Evolutionary conservation across 176 grass and related monocot genomes (phyloP).

Genomic region (Rhipidocladum racemiflorum): DNA sequence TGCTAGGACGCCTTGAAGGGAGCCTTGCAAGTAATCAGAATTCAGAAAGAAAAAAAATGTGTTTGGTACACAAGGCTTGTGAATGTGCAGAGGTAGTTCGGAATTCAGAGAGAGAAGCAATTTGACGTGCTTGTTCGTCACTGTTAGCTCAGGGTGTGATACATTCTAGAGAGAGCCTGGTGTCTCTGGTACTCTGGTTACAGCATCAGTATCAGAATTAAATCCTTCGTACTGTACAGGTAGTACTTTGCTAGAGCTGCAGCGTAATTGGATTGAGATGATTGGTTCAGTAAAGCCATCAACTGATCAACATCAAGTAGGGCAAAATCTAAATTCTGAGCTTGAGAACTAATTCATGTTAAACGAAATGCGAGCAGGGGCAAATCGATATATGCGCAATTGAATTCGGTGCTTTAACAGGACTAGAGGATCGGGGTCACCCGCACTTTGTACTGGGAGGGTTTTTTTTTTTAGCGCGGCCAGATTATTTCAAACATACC

Average conservation of each 20-base stretch:
- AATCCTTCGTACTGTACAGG: not conserved
- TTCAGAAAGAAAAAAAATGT: not conserved
- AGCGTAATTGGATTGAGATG: not conserved
- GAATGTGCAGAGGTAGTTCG: constrained; percentile 25
- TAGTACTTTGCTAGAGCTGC: not conserved
- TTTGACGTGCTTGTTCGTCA: not conserved
- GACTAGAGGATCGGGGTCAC: not conserved
- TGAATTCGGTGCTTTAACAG: not conserved
- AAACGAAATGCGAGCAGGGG: not conserved
- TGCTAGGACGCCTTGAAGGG: not conserved
- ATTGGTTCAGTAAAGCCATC: not conserved
- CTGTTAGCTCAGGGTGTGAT: not conserved
- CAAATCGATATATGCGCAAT: not conserved
- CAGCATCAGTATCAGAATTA: not conserved
- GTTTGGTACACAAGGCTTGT: not conserved
- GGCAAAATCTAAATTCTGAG: not conserved
- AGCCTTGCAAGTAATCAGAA: constrained; percentile 46
- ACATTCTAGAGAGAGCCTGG: not conserved
- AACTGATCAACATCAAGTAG: not conserved
- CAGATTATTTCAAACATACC: not conserved
- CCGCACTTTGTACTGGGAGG: not conserved
- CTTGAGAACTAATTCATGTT: not conserved
- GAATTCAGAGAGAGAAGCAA: constrained; percentile 16
- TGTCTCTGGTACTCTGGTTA: not conserved
- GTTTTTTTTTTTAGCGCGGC: not conserved